A percentile compares a stretch with the other conserved stretches of the same genome.
These are phyloP conservation scores for Crithidia acanthocephali DNA, from an alignment of 208 protist genomes.

Conservation along the genomic window DNA sequence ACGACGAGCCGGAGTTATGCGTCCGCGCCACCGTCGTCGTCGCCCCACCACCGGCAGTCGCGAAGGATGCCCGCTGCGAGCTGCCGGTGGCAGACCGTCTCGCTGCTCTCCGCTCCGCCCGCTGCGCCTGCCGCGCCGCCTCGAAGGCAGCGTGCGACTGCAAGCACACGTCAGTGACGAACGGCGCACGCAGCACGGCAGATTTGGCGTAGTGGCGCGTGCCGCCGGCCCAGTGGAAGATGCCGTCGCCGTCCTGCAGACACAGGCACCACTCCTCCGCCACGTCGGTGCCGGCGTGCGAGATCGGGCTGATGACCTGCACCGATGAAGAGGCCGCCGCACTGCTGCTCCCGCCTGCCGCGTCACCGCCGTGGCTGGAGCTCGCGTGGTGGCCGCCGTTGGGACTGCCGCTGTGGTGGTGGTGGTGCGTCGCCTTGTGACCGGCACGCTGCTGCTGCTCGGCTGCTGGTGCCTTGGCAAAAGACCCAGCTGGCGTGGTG, in stretches of 20 bases:
- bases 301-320: neutral
- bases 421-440: neutral
- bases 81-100: neutral
- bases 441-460: neutral
- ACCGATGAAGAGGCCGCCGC: neutral
- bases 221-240: constrained; percentile 43
- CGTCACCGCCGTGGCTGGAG: neutral
- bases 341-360: neutral
- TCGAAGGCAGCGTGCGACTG: constrained; percentile 29
- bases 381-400: no score
- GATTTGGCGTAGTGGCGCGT: constrained; percentile 17
- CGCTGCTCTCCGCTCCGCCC: neutral
- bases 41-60: neutral
- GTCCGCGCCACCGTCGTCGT: no score
- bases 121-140: neutral
- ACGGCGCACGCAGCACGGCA: constrained; percentile 30
- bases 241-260: constrained; percentile 31
- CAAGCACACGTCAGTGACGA: constrained; percentile 33
- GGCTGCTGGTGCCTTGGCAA: neutral
- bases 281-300: neutral
- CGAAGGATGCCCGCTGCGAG: constrained; percentile 10
- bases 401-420: no score
- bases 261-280: constrained; percentile 41
- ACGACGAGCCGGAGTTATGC: neutral
- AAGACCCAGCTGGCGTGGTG: constrained; percentile 9